Conservation (phyloP, 1,139 yeast species). For the Lodderomyces pseudojiufengensis region DNA sequence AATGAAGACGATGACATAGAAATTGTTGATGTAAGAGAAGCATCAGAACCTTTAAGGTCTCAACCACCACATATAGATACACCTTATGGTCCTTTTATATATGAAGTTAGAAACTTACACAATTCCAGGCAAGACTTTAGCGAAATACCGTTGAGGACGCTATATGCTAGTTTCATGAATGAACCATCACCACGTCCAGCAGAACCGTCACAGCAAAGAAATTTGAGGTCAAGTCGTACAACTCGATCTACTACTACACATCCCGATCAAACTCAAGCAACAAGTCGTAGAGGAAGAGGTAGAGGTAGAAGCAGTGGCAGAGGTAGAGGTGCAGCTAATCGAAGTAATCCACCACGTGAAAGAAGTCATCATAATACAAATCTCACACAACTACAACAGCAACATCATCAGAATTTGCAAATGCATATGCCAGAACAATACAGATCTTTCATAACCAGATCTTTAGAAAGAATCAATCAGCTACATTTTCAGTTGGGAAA, state of each 20-base stretch:
- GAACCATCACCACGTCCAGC: neutral
- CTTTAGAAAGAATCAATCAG: too few species aligned
- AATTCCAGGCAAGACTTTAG: neutral
- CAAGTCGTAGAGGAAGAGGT: neutral
- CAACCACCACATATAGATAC: conserved; percentile 5
- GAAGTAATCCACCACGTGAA: too few species aligned
- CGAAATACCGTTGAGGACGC: too few species aligned
- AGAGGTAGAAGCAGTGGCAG: neutral
- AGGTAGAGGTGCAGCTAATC: too few species aligned
- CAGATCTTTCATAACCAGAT: too few species aligned
- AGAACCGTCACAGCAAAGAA: neutral
- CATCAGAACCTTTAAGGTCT: neutral
- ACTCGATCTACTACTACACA: neutral
- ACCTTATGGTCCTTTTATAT: conserved; percentile 4
- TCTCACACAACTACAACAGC: too few species aligned
- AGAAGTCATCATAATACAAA: too few species aligned
- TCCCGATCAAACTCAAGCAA: conserved; percentile 1
- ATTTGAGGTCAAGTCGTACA: neutral
- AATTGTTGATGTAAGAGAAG: conserved; percentile 10
- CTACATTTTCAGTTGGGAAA: too few species aligned
- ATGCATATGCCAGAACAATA: too few species aligned
- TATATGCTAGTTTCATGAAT: too few species aligned
- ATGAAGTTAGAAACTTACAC: neutral
- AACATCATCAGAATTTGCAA: too few species aligned
- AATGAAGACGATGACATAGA: conserved; percentile 6